phyloP scores from a whole-genome alignment of 352 stramenopile genomes.

The Phytophthora fragariae region DNA sequence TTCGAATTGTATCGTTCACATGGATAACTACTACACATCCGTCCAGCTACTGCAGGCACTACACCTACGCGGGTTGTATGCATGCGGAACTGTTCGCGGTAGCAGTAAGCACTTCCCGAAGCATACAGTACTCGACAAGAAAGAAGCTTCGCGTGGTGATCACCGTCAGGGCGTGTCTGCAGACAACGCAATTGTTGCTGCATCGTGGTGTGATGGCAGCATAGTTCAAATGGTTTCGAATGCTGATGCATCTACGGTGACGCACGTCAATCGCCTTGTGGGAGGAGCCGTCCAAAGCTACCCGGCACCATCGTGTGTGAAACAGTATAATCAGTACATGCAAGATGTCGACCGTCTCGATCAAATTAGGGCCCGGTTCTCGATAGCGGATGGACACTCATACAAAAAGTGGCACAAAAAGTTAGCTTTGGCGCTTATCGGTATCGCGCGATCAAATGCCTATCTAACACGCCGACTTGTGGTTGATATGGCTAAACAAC shows the following conservation, averaged over 20 bases:
- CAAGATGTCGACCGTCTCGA: constrained; percentile 20
- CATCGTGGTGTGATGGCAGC: constrained; percentile 37
- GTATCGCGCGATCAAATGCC: too few relatives aligned
- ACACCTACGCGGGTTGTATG: constrained; percentile 24
- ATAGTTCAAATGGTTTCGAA: constrained; percentile 36
- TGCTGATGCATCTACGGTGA: constrained; percentile 28
- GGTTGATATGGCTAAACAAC: not conserved
- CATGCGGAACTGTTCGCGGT: constrained; percentile 24
- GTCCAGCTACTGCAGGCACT: constrained; percentile 33
- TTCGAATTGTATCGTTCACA: constrained; percentile 37
- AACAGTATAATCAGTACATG: constrained; percentile 18
- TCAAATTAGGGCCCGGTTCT: constrained; percentile 19
- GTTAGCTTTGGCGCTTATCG: too few relatives aligned
- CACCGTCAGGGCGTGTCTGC: constrained; percentile 23
- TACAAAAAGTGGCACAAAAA: constrained; percentile 23
- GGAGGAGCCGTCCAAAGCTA: constrained; percentile 3
- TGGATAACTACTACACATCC: constrained; percentile 47
- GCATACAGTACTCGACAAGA: constrained; percentile 30
- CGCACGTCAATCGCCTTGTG: constrained; percentile 21
- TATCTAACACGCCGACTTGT: constrained; percentile 5
- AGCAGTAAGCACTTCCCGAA: constrained; percentile 35
- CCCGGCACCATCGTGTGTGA: constrained; percentile 14
- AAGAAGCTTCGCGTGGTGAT: not conserved
- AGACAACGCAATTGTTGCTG: constrained; percentile 23
- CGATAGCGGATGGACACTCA: constrained; percentile 8